phyloP scores from a whole-genome alignment of 208 protist species.

The Entamoeba dispar region DNA sequence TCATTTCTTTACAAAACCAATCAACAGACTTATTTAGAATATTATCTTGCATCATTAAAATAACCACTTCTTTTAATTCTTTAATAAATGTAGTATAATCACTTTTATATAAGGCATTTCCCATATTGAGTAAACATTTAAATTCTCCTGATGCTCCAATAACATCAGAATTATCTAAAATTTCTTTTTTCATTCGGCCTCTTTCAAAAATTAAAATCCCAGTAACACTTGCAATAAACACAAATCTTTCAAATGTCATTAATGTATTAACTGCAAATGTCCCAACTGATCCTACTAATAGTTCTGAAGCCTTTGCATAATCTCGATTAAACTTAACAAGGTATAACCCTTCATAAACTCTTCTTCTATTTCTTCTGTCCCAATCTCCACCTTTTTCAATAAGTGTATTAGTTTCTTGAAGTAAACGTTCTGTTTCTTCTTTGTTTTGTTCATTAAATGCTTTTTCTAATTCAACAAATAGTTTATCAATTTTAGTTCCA shows the following conservation, averaged over 20 bases:
- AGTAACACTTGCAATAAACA: not conserved
- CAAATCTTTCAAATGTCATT: not conserved
- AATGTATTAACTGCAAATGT: not conserved
- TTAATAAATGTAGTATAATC: not conserved
- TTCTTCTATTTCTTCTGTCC: not conserved
- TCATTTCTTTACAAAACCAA: not conserved
- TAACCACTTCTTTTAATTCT: not conserved
- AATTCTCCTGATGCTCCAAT: not conserved
- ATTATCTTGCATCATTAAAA: not conserved
- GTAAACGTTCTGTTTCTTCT: not conserved
- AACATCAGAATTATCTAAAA: not conserved
- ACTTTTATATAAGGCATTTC: not conserved
- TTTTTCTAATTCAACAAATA: not conserved
- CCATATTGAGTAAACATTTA: not conserved
- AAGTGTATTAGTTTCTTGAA: not conserved
- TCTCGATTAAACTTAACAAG: not conserved
- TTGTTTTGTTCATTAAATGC: not conserved
- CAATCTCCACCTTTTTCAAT: not conserved
- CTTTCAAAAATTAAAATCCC: not conserved
- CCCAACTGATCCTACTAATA: not conserved
- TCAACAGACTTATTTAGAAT: not conserved
- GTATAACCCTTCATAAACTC: not conserved
- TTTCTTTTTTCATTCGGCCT: not conserved
- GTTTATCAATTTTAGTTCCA: not conserved
- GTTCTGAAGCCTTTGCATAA: not conserved